A percentile compares a stretch with the other conserved stretches of the same genome.
These are phyloP conservation scores for Candida neerlandica DNA, from an alignment of 1,139 yeast species.

Conservation along the genomic window DNA sequence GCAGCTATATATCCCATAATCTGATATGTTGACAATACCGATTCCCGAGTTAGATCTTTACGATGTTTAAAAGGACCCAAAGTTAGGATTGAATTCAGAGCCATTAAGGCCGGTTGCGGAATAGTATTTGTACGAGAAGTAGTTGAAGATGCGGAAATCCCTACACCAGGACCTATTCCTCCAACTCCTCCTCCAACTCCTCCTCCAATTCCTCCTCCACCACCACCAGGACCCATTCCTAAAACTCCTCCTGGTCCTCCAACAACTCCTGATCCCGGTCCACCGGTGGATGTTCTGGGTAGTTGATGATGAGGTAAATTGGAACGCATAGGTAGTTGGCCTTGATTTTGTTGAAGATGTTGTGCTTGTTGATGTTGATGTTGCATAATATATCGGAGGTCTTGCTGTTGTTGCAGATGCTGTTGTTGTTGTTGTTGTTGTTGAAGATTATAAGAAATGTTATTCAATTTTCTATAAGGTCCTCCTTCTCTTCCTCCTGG, in stretches of 20 bases:
- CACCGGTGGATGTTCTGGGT: slow-evolving; percentile 3
- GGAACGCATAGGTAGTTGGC: slow-evolving; percentile 7
- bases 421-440: slow-evolving; percentile 1
- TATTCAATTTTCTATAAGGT: slow-evolving; percentile 12
- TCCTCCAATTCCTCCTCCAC: neutral
- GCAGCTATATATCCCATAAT: slow-evolving; percentile 96
- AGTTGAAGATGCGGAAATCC: slow-evolving; percentile 1
- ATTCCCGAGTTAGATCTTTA: slow-evolving; percentile 66
- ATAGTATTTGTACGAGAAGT: slow-evolving; percentile 13
- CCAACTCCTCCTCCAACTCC: neutral
- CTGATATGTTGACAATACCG: slow-evolving; percentile 80
- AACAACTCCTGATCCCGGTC: slow-evolving; percentile 4
- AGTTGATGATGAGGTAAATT: slow-evolving; percentile 9
- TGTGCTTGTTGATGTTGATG: slow-evolving; percentile 11
- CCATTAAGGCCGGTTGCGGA: slow-evolving; percentile 57
- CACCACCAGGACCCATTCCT: neutral
- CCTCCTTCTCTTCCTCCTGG: slow-evolving; percentile 5
- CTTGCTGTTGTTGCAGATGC: slow-evolving; percentile 1
- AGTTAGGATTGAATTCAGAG: slow-evolving; percentile 67
- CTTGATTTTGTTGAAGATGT: slow-evolving; percentile 7
- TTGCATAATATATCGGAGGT: slow-evolving; percentile 2
- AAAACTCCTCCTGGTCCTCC: neutral
- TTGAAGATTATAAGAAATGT: slow-evolving; percentile 1
- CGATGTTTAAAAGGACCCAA: slow-evolving; percentile 74
- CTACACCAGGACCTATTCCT: neutral